phyloP scores from a whole-genome alignment of 768 basidiomycete species.

The Tricholoma sp. region DNA sequence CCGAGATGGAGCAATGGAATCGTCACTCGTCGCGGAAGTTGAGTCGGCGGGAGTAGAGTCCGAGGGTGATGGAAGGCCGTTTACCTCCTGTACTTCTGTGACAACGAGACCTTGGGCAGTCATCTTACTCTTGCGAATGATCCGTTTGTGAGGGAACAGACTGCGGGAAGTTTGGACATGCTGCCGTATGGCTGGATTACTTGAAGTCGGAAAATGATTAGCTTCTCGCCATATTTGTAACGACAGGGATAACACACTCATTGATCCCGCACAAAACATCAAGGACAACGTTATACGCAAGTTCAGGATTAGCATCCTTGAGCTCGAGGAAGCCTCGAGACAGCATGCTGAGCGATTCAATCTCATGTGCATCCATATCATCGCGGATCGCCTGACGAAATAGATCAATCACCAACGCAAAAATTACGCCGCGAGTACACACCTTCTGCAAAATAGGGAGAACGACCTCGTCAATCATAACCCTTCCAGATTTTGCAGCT shows the following conservation, averaged over 20 bases:
- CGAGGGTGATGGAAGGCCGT: slow-evolving; percentile 40
- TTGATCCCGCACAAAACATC: slow-evolving; percentile 90
- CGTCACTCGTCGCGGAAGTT: slow-evolving; percentile 26
- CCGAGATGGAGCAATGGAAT: slow-evolving; percentile 35
- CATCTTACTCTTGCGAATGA: slow-evolving; percentile 80
- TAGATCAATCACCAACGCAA: slow-evolving; percentile 1
- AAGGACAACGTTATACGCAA: slow-evolving; percentile 84
- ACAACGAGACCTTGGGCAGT: slow-evolving; percentile 80
- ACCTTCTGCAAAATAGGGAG: slow-evolving; percentile 76
- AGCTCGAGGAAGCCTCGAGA: slow-evolving; percentile 87
- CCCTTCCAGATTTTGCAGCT: slow-evolving; percentile 54
- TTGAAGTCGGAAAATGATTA: slow-evolving; percentile 33
- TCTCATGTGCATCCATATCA: slow-evolving; percentile 84
- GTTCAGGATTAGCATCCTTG: slow-evolving; percentile 72
- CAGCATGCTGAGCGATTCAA: slow-evolving; percentile 86
- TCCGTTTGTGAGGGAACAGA: slow-evolving; percentile 76
- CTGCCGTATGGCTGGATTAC: slow-evolving; percentile 67
- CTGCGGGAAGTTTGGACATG: slow-evolving; percentile 78
- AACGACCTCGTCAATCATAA: slow-evolving; percentile 80
- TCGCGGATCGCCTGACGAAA: slow-evolving; percentile 57
- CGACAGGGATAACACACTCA: slow-evolving; percentile 52
- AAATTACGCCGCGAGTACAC: slow-evolving; percentile 18
- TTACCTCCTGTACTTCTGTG: slow-evolving; percentile 70
- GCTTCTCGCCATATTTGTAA: not conserved
- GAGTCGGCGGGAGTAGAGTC: slow-evolving; percentile 23